Evolutionary conservation across 495 filamentous ascomycete genomes (phyloP).

Genomic region (Aspergillus bridgeri): DNA sequence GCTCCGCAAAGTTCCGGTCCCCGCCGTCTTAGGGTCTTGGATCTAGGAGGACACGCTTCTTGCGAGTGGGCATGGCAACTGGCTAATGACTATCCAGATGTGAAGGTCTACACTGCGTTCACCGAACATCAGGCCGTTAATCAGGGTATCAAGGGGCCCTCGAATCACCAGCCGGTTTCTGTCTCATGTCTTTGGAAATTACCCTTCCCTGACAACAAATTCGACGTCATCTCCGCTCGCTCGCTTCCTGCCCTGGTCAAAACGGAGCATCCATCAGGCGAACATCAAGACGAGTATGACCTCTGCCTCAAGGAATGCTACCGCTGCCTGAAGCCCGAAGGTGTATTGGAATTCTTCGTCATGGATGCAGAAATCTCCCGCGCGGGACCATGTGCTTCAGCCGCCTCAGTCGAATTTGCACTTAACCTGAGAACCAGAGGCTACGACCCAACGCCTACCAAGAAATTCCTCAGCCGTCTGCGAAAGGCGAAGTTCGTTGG

Average conservation of each 20-base stretch:
- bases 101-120: constrained; percentile 81
- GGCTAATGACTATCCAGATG: constrained; percentile 76
- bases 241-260: constrained; percentile 79
- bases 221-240: constrained; percentile 90
- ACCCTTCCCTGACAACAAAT: constrained; percentile 83
- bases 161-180: constrained; percentile 79
- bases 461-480: constrained; percentile 72
- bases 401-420: constrained; percentile 83
- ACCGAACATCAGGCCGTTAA: constrained; percentile 67
- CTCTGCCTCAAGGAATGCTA: constrained; percentile 79
- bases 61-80: constrained; percentile 97
- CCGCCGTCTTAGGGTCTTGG: constrained; percentile 61
- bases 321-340: constrained; percentile 88
- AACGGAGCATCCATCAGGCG: constrained; percentile 47
- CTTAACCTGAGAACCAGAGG: constrained; percentile 82
- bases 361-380: constrained; percentile 87
- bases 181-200: constrained; percentile 73
- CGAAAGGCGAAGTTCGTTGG: constrained; percentile 68
- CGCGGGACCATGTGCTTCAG: constrained; percentile 69
- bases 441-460: constrained; percentile 82
- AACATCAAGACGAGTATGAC: constrained; percentile 80
- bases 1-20: constrained; percentile 8
- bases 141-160: constrained; percentile 69
- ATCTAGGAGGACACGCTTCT: constrained; percentile 78
- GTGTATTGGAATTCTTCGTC: constrained; percentile 84